Percentiles rank a stretch among this genome's conserved stretches.
Conservation (phyloP, 148 eudicot species). For the Nepenthes mirabilis region DNA sequence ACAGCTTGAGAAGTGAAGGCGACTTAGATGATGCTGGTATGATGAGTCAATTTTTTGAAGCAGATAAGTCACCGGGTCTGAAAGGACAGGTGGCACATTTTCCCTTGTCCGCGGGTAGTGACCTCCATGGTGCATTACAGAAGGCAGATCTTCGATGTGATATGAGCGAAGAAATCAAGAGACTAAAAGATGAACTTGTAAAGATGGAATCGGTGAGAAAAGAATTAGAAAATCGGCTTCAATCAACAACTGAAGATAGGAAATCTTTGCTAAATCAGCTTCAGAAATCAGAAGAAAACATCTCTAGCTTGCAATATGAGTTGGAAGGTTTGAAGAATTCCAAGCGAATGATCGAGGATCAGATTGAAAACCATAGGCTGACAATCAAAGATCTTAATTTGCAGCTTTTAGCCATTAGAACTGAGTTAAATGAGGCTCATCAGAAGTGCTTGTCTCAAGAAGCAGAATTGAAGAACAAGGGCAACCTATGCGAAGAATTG, state of each 20-base stretch:
- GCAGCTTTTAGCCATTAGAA: slow-evolving; percentile 27
- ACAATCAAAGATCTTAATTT: slow-evolving; percentile 33
- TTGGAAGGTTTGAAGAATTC: slow-evolving; percentile 23
- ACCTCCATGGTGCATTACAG: neutral
- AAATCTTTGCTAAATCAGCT: slow-evolving; percentile 20
- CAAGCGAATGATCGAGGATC: slow-evolving; percentile 21
- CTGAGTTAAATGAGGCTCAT: slow-evolving; percentile 24
- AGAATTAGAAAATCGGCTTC: slow-evolving; percentile 23
- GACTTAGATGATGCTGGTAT: neutral
- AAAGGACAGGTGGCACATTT: slow-evolving; percentile 2
- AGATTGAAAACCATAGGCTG: slow-evolving; percentile 25
- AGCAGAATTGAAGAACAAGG: slow-evolving; percentile 27
- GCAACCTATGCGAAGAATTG: slow-evolving; percentile 25
- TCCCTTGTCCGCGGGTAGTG: neutral
- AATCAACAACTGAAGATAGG: slow-evolving; percentile 16
- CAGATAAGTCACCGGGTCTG: slow-evolving; percentile 14
- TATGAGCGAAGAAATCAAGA: slow-evolving; percentile 7
- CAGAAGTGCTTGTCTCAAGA: slow-evolving; percentile 25
- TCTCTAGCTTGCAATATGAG: slow-evolving; percentile 26
- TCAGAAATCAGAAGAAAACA: slow-evolving; percentile 24
- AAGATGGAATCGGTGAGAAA: slow-evolving; percentile 15
- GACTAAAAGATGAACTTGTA: slow-evolving; percentile 10
- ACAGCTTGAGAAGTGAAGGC: neutral
- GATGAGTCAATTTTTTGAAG: slow-evolving; percentile 14
- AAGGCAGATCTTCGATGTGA: too few species aligned